These are phyloP conservation scores for Amphicarpaea edgeworthii DNA, from an alignment of 306 rosid genomes.

Conservation along the genomic window DNA sequence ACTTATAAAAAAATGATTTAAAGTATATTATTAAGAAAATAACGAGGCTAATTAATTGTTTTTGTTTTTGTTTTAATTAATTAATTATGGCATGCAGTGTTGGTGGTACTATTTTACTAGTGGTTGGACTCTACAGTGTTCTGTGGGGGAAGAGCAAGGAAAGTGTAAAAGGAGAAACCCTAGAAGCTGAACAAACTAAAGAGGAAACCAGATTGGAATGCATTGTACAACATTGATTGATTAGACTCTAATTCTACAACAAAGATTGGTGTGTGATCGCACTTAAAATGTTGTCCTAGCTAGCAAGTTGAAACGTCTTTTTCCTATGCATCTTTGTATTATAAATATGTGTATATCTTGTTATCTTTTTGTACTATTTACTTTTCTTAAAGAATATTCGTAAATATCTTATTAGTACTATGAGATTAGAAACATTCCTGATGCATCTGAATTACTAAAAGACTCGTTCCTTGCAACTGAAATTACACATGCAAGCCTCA, in stretches of 20 bases:
- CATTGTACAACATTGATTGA: conserved; percentile 59
- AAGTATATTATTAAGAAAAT: neutral
- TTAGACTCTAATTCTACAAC: conserved; percentile 21
- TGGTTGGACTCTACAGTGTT: conserved; percentile 78
- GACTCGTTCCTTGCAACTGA: no score
- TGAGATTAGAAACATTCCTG: no score
- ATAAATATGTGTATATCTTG: conserved; percentile 32
- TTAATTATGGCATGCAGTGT: conserved; percentile 62
- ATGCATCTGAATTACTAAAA: no score
- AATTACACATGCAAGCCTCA: no score
- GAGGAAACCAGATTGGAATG: conserved; percentile 60
- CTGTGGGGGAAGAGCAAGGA: conserved; percentile 91
- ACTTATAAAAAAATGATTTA: no score
- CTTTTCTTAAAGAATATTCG: neutral
- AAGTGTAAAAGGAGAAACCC: conserved; percentile 33
- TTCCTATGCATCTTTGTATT: conserved; percentile 10
- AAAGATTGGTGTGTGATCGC: conserved; percentile 4
- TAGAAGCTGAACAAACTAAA: conserved; percentile 48
- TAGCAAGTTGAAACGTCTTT: conserved; percentile 12
- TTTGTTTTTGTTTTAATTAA: no score
- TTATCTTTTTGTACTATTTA: neutral
- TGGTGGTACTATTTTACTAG: conserved; percentile 80
- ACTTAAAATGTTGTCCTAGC: conserved; percentile 17
- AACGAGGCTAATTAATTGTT: no score
- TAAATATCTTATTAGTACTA: neutral